Conservation (phyloP, 768 basidiomycete genomes). For the Psilocybe sp. region DNA sequence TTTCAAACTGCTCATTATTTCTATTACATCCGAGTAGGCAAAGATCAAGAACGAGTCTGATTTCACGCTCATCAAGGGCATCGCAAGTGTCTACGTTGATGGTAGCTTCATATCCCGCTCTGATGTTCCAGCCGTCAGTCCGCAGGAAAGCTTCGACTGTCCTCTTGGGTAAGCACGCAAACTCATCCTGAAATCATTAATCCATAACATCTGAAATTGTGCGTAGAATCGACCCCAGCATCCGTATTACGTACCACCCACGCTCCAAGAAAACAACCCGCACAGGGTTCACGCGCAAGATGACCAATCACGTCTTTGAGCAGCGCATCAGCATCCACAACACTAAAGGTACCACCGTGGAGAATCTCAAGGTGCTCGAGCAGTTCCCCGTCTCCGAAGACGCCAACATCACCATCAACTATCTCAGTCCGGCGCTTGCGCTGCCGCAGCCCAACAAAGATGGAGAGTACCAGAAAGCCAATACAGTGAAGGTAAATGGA, state of each 20-base stretch:
- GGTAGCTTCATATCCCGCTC: slow-evolving; percentile 42
- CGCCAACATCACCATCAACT: slow-evolving; percentile 37
- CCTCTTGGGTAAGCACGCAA: slow-evolving; percentile 1
- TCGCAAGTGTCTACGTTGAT: slow-evolving; percentile 44
- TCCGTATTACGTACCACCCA: slow-evolving; percentile 37
- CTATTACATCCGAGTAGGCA: slow-evolving; percentile 27
- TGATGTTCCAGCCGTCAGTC: slow-evolving; percentile 33
- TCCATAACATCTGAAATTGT: slow-evolving; percentile 2
- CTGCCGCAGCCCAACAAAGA: slow-evolving; percentile 15
- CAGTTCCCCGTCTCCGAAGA: slow-evolving; percentile 36
- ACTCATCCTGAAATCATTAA: no score
- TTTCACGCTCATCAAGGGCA: slow-evolving; percentile 41
- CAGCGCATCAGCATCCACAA: slow-evolving; percentile 37
- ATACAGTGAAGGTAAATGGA: slow-evolving; percentile 20
- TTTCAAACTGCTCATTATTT: neutral
- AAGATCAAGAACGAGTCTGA: slow-evolving; percentile 45
- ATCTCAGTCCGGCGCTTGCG: slow-evolving; percentile 28
- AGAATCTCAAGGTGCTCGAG: slow-evolving; percentile 33
- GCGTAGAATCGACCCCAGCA: slow-evolving; percentile 39
- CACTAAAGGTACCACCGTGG: slow-evolving; percentile 28
- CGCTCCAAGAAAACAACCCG: slow-evolving; percentile 27
- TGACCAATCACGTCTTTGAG: slow-evolving; percentile 24
- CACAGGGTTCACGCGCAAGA: slow-evolving; percentile 31
- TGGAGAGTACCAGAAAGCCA: slow-evolving; percentile 10
- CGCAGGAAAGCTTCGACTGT: slow-evolving; percentile 34